Conservation (phyloP, 2,329 filamentous ascomycete species). For the Thyridium curvatum region DNA sequence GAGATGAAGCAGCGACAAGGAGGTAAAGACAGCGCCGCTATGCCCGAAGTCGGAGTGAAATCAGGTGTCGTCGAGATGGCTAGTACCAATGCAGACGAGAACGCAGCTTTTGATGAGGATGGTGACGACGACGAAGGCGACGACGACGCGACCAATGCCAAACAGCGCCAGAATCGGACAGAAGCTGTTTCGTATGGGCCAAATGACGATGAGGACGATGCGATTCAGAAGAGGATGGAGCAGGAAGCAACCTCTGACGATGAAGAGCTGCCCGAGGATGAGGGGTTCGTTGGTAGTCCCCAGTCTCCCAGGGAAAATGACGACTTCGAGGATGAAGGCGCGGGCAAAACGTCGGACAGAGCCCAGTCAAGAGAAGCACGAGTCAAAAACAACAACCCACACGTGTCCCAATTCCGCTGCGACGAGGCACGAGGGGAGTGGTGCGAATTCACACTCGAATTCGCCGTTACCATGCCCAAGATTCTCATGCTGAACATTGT, state of each 20-base stretch:
- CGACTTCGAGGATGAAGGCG: slow-evolving; percentile 25
- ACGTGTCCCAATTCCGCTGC: slow-evolving; percentile 73
- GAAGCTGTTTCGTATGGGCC: slow-evolving; percentile 86
- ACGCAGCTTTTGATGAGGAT: slow-evolving; percentile 41
- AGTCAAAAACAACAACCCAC: slow-evolving; percentile 55
- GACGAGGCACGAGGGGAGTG: slow-evolving; percentile 67
- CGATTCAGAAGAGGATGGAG: slow-evolving; percentile 59
- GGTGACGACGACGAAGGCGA: slow-evolving; percentile 72
- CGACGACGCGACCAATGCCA: slow-evolving; percentile 69
- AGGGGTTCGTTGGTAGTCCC: slow-evolving; percentile 45
- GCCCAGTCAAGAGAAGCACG: slow-evolving; percentile 52
- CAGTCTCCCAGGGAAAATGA: slow-evolving; percentile 31
- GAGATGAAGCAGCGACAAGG: slow-evolving; percentile 79
- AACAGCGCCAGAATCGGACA: slow-evolving; percentile 66
- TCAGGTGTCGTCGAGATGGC: slow-evolving; percentile 48
- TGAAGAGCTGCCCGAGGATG: slow-evolving; percentile 50
- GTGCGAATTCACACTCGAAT: slow-evolving; percentile 79
- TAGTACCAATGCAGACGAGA: slow-evolving; percentile 21
- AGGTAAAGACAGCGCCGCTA: slow-evolving; percentile 57
- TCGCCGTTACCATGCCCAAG: slow-evolving; percentile 75
- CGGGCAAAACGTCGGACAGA: slow-evolving; percentile 16
- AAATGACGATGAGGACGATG: slow-evolving; percentile 87
- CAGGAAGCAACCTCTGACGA: slow-evolving; percentile 47
- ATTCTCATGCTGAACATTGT: slow-evolving; percentile 89
- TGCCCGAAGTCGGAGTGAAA: slow-evolving; percentile 64